Percentiles rank a stretch among this genome's conserved stretches.
Conservation (phyloP, 2,329 filamentous ascomycete genomes). For the Whalleya microplaca region DNA sequence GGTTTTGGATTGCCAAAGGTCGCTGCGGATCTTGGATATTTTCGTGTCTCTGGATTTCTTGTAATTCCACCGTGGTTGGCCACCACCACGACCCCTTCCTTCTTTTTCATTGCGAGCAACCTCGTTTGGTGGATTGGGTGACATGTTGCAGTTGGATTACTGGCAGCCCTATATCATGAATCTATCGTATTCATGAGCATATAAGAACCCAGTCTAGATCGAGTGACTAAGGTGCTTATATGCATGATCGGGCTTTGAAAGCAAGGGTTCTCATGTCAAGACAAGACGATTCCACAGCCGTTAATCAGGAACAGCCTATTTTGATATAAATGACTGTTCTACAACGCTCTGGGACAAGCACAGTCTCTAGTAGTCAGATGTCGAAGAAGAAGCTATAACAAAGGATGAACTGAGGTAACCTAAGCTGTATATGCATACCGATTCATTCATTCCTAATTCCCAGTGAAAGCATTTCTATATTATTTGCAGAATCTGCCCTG, state of each 20-base stretch:
- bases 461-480: not conserved
- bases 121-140: not conserved
- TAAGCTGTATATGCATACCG: not conserved
- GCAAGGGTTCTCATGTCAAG: slow-evolving; percentile 2
- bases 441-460: not conserved
- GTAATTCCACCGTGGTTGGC: not conserved
- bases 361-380: not conserved
- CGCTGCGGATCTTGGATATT: slow-evolving; percentile 2
- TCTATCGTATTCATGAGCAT: not conserved
- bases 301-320: not conserved
- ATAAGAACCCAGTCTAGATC: not conserved
- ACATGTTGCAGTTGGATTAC: slow-evolving; percentile 4
- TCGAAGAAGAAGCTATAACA: not conserved
- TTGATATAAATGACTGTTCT: not conserved
- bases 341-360: not conserved
- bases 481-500: not conserved
- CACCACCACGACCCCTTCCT: not conserved
- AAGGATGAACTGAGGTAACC: not conserved
- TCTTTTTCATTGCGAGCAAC: not conserved
- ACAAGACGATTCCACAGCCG: not conserved
- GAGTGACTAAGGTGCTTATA: not conserved
- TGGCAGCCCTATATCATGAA: not conserved
- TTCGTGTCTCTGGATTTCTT: not conserved
- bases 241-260: not conserved
- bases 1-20: slow-evolving; percentile 17